Conservation (phyloP, 768 basidiomycete genomes). For the Lactarius sp. region DNA sequence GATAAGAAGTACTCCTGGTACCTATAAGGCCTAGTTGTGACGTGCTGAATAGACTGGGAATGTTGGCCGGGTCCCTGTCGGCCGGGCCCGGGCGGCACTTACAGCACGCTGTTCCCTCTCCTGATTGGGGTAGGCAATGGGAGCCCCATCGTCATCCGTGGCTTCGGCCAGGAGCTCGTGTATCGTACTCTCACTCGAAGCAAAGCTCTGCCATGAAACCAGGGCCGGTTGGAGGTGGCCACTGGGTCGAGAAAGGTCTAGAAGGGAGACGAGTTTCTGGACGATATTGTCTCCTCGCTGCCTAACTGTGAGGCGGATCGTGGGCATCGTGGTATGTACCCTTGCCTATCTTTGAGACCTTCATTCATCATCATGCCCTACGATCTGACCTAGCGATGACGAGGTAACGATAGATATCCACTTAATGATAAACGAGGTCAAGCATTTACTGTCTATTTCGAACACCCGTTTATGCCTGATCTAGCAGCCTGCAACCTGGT, state of each 20-base stretch:
- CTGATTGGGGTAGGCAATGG: slow-evolving; percentile 18
- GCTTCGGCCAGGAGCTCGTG: slow-evolving; percentile 18
- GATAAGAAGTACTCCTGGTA: too few species aligned
- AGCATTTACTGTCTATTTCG: too few species aligned
- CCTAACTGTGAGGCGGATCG: slow-evolving; percentile 19
- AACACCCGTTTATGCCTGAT: too few species aligned
- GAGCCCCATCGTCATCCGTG: slow-evolving; percentile 18
- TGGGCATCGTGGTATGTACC: slow-evolving; percentile 18
- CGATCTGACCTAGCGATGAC: too few species aligned
- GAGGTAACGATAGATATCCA: too few species aligned
- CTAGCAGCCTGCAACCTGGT: too few species aligned
- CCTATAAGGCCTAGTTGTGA: background rate
- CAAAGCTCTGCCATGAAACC: background rate
- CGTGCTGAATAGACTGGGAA: slow-evolving; percentile 15
- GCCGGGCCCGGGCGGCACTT: slow-evolving; percentile 15
- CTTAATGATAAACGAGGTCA: too few species aligned
- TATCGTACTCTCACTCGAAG: slow-evolving; percentile 7
- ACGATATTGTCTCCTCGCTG: slow-evolving; percentile 18
- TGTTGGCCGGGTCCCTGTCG: slow-evolving; percentile 13
- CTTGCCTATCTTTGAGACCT: background rate
- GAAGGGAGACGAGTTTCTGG: slow-evolving; percentile 17
- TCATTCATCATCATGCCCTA: background rate
- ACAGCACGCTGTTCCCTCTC: slow-evolving; percentile 15
- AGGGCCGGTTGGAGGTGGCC: slow-evolving; percentile 3
- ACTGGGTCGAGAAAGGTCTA: background rate